phyloP scores from a whole-genome alignment of 352 stramenopile genomes.

The Albugo candida region DNA sequence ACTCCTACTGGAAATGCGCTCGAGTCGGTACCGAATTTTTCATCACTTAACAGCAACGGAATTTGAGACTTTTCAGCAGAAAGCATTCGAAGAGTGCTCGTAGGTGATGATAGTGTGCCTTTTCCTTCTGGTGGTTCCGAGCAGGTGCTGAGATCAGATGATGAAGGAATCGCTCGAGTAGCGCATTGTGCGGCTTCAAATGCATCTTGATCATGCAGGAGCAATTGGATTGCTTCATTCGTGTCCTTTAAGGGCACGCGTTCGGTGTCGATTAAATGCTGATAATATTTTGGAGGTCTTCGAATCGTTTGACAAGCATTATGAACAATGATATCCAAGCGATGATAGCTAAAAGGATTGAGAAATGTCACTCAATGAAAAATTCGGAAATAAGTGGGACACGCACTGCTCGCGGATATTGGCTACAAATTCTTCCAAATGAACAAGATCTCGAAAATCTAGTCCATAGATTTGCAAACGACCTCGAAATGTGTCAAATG shows the following conservation, averaged over 20 bases:
- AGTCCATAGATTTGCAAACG: slow-evolving; percentile 90
- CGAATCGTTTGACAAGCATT: slow-evolving; percentile 96
- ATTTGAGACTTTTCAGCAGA: slow-evolving; percentile 72
- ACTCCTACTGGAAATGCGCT: slow-evolving; percentile 50
- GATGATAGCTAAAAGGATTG: slow-evolving; percentile 33
- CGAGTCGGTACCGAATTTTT: slow-evolving; percentile 10
- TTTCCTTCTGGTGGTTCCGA: slow-evolving; percentile 1
- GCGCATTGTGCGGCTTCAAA: slow-evolving; percentile 34
- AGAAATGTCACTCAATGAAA: slow-evolving; percentile 9
- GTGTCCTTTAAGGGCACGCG: slow-evolving; percentile 26
- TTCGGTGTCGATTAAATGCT: slow-evolving; percentile 47
- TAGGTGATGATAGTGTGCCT: slow-evolving; percentile 1
- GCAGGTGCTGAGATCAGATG: slow-evolving; percentile 8
- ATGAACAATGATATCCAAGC: slow-evolving; percentile 94
- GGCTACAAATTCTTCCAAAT: slow-evolving; percentile 88
- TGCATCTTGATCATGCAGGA: slow-evolving; percentile 63
- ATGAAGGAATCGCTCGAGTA: slow-evolving; percentile 30
- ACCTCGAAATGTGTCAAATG: slow-evolving; percentile 87
- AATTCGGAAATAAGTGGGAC: background rate
- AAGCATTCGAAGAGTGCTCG: slow-evolving; percentile 25
- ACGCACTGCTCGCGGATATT: slow-evolving; percentile 40
- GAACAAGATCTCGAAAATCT: slow-evolving; percentile 90
- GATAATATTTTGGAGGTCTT: slow-evolving; percentile 87
- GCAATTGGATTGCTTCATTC: slow-evolving; percentile 31
- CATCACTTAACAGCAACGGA: slow-evolving; percentile 49